Evolutionary conservation across 1,284 basidiomycete species (phyloP), one percentile per base, ranked within the genome.

Genomic region (Boletus sp.): DNA sequence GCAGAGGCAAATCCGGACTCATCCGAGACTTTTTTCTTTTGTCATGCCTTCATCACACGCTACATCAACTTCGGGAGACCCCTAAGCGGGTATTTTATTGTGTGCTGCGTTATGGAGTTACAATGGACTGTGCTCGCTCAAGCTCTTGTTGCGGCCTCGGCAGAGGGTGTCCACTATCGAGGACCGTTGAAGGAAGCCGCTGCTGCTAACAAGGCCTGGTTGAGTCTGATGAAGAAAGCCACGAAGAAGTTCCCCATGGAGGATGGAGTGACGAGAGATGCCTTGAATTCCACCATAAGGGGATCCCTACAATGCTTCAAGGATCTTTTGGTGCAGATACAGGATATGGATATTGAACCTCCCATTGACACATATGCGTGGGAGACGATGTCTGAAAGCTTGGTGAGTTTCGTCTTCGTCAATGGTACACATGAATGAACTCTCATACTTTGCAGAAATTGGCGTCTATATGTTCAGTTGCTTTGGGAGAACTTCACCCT

Each of bases 81-180:
- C 15, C 78, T 96, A 22, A 92, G 89, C 52, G 92, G 93, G 18
- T 92, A 94, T 70, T 94, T 96, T 67, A 83, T 92, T 55, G 84
- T 93, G 8, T 93, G 92, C 73, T 92, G 91, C 65, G 84, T 91
- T 33, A 82, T 94, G 67, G 92, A 94, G 70, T 86, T 86, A 31
- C 84, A 91, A 65, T 92, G 90, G 85, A 92, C 90, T 1, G 80
- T 91, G 18, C 79, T 95, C 16, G 88, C 92, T 1, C 92, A 94
- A 70, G 83, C 82, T 1, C 76, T 94, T 47, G 80, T 79, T 9
- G 77, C 82, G n/a, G 71, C 79, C 9, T 64, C 70, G 27, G 27
- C 47, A 8, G 67, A 73, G 27, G 52, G 59, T 42, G 35, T 62
- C 24, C 74, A 56, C 65, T 70, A 65, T 29, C 70, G 72, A 27